A percentile compares a stretch with the other conserved stretches of the same genome.
Conservation (phyloP, 495 filamentous ascomycete species). For the Trypethelium eluteriae region DNA sequence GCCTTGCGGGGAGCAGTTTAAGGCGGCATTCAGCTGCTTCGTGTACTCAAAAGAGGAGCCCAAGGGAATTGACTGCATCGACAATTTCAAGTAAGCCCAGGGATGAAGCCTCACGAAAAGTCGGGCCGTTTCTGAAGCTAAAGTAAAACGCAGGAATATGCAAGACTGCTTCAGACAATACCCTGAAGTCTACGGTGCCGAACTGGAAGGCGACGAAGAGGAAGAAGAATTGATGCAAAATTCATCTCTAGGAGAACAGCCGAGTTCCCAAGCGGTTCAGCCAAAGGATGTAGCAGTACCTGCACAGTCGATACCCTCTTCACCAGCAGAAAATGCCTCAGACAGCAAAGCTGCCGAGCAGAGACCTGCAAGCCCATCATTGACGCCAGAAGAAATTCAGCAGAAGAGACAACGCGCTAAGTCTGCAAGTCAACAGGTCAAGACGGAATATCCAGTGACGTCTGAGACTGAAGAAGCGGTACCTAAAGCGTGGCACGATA, state of each 20-base stretch:
- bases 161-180: conserved; percentile 91
- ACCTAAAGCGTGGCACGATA: conserved; percentile 22
- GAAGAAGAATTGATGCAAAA: conserved; percentile 25
- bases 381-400: conserved; percentile 24
- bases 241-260: neutral
- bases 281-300: conserved; percentile 14
- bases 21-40: conserved; percentile 93
- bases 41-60: conserved; percentile 88
- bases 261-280: neutral
- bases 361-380: neutral
- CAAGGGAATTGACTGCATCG: conserved; percentile 98
- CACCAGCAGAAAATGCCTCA: neutral
- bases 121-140: neutral
- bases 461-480: conserved; percentile 20
- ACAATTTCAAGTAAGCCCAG: conserved; percentile 80
- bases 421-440: conserved; percentile 20
- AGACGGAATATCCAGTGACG: conserved; percentile 11
- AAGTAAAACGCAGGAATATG: conserved; percentile 57
- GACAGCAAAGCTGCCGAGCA: neutral
- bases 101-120: too few relatives aligned
- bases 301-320: neutral
- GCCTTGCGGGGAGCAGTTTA: conserved; percentile 92
- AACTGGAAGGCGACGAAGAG: conserved; percentile 78
- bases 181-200: conserved; percentile 86
- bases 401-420: conserved; percentile 26